Percentiles rank a stretch among this genome's conserved stretches.
Conservation (phyloP, 1,139 yeast genomes). For the Scheffersomyces parashehatae region DNA sequence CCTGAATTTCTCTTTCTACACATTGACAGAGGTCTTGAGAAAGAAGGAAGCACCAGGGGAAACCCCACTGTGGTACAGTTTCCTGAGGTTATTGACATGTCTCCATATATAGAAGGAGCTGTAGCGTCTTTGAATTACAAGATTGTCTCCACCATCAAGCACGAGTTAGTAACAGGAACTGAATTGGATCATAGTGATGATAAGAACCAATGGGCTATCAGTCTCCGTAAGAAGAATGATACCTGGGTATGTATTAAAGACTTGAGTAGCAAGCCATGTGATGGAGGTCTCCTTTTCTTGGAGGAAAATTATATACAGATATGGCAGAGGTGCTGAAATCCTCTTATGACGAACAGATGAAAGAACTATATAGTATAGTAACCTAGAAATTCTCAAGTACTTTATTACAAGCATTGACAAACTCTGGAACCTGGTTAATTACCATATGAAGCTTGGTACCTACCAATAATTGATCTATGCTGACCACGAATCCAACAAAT, state of each 20-base stretch:
- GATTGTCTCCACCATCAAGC: constrained; percentile 53
- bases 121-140: constrained; percentile 33
- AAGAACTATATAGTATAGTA: constrained; percentile 2
- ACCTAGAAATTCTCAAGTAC: constrained; percentile 5
- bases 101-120: constrained; percentile 25
- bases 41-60: constrained; percentile 30
- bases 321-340: constrained; percentile 49
- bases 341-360: not conserved
- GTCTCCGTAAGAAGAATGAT: constrained; percentile 38
- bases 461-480: constrained; percentile 7
- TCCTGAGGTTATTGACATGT: constrained; percentile 46
- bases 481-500: constrained; percentile 12
- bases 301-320: constrained; percentile 66
- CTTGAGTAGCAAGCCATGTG: constrained; percentile 44
- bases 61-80: constrained; percentile 69
- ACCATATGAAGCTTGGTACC: constrained; percentile 8
- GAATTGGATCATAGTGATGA: constrained; percentile 26
- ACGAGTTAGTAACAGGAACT: constrained; percentile 29
- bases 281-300: constrained; percentile 61
- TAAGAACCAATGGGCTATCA: constrained; percentile 51
- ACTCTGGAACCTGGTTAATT: constrained; percentile 3
- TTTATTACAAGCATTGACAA: constrained; percentile 6
- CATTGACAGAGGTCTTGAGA: constrained; percentile 50
- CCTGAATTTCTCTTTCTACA: constrained; percentile 61
- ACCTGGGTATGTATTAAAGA: constrained; percentile 64